Evolutionary conservation across 495 filamentous ascomycete genomes (phyloP), one percentile per base, ranked within the genome.

Genomic region (Xylaria grammica): DNA sequence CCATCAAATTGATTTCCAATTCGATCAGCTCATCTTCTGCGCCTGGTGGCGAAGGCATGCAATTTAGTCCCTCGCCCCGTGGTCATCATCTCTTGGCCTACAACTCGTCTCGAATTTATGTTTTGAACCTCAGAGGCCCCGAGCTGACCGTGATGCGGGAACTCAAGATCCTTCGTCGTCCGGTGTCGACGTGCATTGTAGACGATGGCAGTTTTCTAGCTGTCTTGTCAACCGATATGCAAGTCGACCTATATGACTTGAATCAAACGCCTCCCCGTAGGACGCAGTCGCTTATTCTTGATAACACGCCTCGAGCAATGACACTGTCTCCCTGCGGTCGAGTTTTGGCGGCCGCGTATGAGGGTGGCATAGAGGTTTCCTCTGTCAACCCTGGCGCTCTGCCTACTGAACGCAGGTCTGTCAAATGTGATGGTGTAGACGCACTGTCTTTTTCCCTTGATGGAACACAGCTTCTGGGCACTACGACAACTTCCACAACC

Each of bases 301-400:
- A 96, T 68, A 86, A 94, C 77, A 80, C 83, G 59, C 91, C 92
- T 66, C 84, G 90, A 62, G 86, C 90, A 44, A 89, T 97, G 64
- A 87, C 89, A 8, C 79, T 97, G 26, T 93, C 92, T 1, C 93
- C 93, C 1, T 89, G 87, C 52, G 93, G 92, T 22, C 84, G 87
- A 46, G 90, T 96, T 20, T 79, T 97, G 62, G 93, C 92, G 24
- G 88, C 92, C n/a, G 92, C 91, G 11, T 96, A 91, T 78, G 86
- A 91, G 67, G 90, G 90, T 32, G 90, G 90, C 15, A 93, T 97
- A 63, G 93, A 97, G 69, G 90, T 97, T 1, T 87, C 93, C 50
- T 89, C 92, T 6, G 75, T 96, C 20, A 87, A 85, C 38, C 79
- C 87, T 10, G 83, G 79, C 38, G 87, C 85, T 9, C 67, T 89